Evolutionary conservation across 2,329 filamentous ascomycete genomes (phyloP).

Genomic region (Simplicillium sp.): DNA sequence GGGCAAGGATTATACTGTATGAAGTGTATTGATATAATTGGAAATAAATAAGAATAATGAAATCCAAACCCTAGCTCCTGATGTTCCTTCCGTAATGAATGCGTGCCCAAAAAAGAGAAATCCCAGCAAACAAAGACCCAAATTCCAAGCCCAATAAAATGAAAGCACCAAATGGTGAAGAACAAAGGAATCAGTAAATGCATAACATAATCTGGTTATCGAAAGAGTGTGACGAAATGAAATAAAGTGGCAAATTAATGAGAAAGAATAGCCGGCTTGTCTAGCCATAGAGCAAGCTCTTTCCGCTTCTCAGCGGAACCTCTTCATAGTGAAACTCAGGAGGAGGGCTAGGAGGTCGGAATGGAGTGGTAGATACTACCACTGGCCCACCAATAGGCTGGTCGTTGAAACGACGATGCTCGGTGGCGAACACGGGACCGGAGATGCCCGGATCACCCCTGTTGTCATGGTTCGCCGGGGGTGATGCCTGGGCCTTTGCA

Average conservation of each 20-base stretch:
- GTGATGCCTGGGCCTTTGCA: not conserved
- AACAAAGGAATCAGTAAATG: not conserved
- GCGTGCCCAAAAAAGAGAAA: too few relatives aligned
- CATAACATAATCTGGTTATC: not conserved
- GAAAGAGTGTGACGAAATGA: not conserved
- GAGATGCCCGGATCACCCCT: not conserved
- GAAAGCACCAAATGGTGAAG: not conserved
- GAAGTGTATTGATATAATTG: not conserved
- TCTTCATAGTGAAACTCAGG: slow-evolving; percentile 12
- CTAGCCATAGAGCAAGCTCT: slow-evolving; percentile 23
- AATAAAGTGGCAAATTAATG: not conserved
- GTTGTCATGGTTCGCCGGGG: slow-evolving; percentile 1
- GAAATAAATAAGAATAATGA: not conserved
- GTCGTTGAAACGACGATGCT: not conserved
- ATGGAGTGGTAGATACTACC: too few relatives aligned
- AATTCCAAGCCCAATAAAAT: not conserved
- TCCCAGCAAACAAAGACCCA: not conserved
- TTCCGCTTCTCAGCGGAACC: slow-evolving; percentile 23
- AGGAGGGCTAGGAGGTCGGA: slow-evolving; percentile 1
- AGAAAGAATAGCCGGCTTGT: too few relatives aligned
- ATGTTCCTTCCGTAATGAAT: not conserved
- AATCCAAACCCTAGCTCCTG: not conserved
- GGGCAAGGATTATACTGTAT: not conserved
- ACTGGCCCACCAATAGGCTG: not conserved
- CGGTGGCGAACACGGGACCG: not conserved